phyloP scores from a whole-genome alignment of 2,329 filamentous ascomycete species.

The Graphilbum fragrans region DNA sequence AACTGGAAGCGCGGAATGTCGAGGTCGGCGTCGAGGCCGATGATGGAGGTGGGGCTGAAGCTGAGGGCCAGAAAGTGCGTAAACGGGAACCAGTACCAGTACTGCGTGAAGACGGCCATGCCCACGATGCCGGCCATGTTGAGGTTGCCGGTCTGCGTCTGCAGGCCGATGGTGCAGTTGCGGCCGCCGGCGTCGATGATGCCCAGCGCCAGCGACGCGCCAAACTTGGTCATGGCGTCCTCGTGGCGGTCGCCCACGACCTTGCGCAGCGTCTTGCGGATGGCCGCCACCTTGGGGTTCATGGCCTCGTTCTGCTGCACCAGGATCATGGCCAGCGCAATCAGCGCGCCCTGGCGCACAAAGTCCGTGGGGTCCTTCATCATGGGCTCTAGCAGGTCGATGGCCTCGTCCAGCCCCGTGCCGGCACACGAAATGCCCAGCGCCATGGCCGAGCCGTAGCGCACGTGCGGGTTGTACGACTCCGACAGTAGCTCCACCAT shows the following conservation, averaged over 20 bases:
- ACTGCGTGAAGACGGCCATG: conserved; percentile 96
- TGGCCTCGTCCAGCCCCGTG: conserved; percentile 89
- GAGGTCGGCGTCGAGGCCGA: conserved; percentile 85
- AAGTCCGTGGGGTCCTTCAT: conserved; percentile 99
- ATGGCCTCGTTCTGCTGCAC: conserved; percentile 98
- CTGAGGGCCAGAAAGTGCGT: conserved; percentile 94
- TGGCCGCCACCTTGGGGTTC: conserved; percentile 88
- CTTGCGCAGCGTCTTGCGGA: conserved; percentile 89
- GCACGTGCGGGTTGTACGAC: conserved; percentile 96
- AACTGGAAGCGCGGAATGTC: conserved; percentile 93
- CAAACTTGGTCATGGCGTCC: conserved; percentile 99
- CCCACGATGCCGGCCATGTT: conserved; percentile 98
- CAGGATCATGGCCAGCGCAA: conserved; percentile 93
- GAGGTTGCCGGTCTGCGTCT: conserved; percentile 94
- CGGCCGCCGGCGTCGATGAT: conserved; percentile 97
- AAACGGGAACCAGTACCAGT: conserved; percentile 99
- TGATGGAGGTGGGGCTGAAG: conserved; percentile 94
- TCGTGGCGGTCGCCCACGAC: conserved; percentile 91
- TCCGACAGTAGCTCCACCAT: conserved; percentile 98
- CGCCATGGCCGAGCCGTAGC: conserved; percentile 96
- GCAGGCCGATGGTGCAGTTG: conserved; percentile 95
- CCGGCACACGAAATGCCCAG: conserved; percentile 96
- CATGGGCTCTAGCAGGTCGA: conserved; percentile 96
- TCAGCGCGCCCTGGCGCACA: conserved; percentile 89
- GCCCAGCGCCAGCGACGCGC: conserved; percentile 82